phyloP scores from a whole-genome alignment of 805 yeast species.

The Torulaspora maleeae region DNA sequence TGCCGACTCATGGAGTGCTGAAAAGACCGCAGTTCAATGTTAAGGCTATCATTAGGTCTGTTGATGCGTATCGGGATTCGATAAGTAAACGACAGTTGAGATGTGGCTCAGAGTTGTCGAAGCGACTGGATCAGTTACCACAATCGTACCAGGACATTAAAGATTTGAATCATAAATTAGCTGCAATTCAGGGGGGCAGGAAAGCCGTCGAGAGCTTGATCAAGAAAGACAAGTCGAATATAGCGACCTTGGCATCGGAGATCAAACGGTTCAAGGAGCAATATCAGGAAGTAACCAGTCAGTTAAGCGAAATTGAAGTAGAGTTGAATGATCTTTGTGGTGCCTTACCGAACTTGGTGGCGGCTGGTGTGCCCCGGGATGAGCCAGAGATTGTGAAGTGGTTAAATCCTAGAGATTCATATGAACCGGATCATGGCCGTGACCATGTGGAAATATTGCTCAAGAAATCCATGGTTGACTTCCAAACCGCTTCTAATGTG shows the following conservation, averaged over 20 bases:
- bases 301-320: conserved; percentile 33
- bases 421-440: conserved; percentile 24
- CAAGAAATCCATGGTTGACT: conserved; percentile 61
- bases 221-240: conserved; percentile 22
- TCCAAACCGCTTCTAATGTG: conserved; percentile 64
- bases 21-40: conserved; percentile 32
- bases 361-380: conserved; percentile 42
- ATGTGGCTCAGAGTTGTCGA: conserved; percentile 19
- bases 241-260: conserved; percentile 11
- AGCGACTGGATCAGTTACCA: conserved; percentile 31
- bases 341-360: conserved; percentile 59
- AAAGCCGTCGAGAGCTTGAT: conserved; percentile 29
- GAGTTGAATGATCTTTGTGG: conserved; percentile 41
- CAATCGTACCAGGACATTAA: conserved; percentile 25
- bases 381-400: conserved; percentile 46
- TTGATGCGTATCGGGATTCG: conserved; percentile 23
- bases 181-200: conserved; percentile 30
- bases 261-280: conserved; percentile 26
- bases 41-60: conserved; percentile 19
- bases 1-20: conserved; percentile 6
- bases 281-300: conserved; percentile 20
- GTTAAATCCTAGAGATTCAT: conserved; percentile 42
- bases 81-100: conserved; percentile 30
- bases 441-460: conserved; percentile 75
- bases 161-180: conserved; percentile 20